phyloP scores from a whole-genome alignment of 345 rosid genomes.

The Euphorbia pulcherrima region DNA sequence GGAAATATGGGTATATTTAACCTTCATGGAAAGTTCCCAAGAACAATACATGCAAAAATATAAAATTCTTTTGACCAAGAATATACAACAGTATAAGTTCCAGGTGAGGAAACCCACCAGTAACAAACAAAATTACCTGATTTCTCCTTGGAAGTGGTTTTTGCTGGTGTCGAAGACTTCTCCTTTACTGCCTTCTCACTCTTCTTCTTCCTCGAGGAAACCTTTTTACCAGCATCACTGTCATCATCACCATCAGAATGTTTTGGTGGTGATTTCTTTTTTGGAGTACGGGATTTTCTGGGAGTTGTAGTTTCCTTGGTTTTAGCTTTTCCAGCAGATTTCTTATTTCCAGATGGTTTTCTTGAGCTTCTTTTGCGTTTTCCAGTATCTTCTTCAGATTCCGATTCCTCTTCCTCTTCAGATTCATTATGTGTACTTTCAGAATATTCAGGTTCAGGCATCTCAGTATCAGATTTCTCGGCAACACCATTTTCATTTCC shows the following conservation, averaged over 20 bases:
- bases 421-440: conserved; percentile 65
- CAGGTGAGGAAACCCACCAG: neutral
- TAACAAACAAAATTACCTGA: conserved; percentile 32
- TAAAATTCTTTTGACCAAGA: neutral
- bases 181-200: conserved; percentile 34
- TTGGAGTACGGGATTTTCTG: conserved; percentile 41
- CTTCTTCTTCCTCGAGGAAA: conserved; percentile 54
- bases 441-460: conserved; percentile 42
- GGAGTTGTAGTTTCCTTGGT: conserved; percentile 40
- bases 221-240: conserved; percentile 53
- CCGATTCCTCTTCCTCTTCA: conserved; percentile 74
- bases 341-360: conserved; percentile 42
- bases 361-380: conserved; percentile 53
- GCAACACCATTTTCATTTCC: conserved; percentile 48
- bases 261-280: conserved; percentile 48
- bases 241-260: conserved; percentile 48
- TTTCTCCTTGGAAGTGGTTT: conserved; percentile 65
- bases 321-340: conserved; percentile 53
- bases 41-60: neutral
- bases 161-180: conserved; percentile 44
- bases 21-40: neutral
- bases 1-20: neutral
- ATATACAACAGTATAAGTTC: neutral
- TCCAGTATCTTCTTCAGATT: conserved; percentile 63
- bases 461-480: conserved; percentile 63